Conservation (phyloP, 2,329 filamentous ascomycete genomes). For the Westerdykella aurantiaca region DNA sequence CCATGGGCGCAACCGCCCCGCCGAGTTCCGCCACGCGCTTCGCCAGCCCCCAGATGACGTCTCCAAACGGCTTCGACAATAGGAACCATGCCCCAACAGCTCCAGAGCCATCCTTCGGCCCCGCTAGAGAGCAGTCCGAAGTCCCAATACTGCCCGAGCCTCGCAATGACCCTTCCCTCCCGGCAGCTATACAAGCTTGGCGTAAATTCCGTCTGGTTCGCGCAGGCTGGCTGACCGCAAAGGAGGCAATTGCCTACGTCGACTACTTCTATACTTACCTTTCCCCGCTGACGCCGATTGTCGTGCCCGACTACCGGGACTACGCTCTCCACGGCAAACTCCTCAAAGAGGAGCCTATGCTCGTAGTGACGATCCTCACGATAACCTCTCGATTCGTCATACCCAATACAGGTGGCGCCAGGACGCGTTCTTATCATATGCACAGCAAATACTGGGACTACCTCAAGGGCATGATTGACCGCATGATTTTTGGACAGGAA, state of each 20-base stretch:
- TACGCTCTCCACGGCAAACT: slow-evolving; percentile 74
- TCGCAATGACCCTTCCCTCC: slow-evolving; percentile 35
- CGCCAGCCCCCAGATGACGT: slow-evolving; percentile 28
- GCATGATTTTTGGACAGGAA: slow-evolving; percentile 92
- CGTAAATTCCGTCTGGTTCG: slow-evolving; percentile 88
- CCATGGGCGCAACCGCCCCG: slow-evolving; percentile 23
- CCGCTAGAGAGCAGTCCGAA: slow-evolving; percentile 10
- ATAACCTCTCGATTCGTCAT: slow-evolving; percentile 83
- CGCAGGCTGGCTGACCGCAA: slow-evolving; percentile 90
- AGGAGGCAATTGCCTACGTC: slow-evolving; percentile 89
- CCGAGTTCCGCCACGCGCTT: slow-evolving; percentile 34
- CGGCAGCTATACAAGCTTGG: slow-evolving; percentile 80
- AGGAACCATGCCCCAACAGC: slow-evolving; percentile 20
- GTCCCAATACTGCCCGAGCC: slow-evolving; percentile 22
- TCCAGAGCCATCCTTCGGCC: slow-evolving; percentile 26
- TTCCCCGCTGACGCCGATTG: slow-evolving; percentile 87
- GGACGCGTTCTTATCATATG: slow-evolving; percentile 81
- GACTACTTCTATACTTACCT: slow-evolving; percentile 93
- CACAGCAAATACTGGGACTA: slow-evolving; percentile 96
- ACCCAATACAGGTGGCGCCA: slow-evolving; percentile 61
- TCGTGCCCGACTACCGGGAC: slow-evolving; percentile 80
- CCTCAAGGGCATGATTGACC: slow-evolving; percentile 88
- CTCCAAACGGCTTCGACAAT: slow-evolving; percentile 12
- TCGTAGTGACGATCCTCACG: slow-evolving; percentile 85
- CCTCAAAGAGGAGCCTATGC: slow-evolving; percentile 84